Percentiles rank a stretch among this genome's conserved stretches.
Conservation (phyloP, 192 early-diverging fungal genomes). For the Geranomyces variabilis region DNA sequence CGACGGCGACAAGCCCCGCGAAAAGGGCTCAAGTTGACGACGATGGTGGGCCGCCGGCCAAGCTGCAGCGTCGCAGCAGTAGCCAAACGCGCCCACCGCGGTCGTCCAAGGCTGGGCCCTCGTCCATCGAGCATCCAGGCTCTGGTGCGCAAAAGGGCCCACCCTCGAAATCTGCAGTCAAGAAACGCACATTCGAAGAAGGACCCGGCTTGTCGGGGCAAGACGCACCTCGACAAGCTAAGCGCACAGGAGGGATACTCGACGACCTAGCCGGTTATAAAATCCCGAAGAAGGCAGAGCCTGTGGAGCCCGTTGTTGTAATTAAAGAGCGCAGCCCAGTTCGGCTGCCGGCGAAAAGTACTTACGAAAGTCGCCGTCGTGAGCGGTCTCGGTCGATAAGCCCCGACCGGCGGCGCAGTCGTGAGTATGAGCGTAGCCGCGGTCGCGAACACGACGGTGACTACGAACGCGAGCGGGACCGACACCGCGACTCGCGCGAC, state of each 20-base stretch:
- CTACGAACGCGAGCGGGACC: conserved; percentile 13
- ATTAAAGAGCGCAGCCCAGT: conserved; percentile 16
- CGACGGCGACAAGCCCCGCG: neutral
- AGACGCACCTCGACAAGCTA: neutral
- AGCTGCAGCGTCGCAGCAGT: neutral
- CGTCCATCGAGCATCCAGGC: neutral
- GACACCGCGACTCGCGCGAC: conserved; percentile 19
- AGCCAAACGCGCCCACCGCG: neutral
- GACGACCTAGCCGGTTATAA: neutral
- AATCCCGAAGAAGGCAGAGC: conserved; percentile 6
- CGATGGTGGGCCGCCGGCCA: neutral
- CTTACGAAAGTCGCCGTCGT: neutral
- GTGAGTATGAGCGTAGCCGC: neutral
- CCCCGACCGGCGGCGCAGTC: conserved; percentile 10
- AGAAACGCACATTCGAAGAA: conserved; percentile 8
- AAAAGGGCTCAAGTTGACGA: neutral
- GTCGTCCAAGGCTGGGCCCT: neutral
- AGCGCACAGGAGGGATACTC: neutral
- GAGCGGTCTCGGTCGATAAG: neutral
- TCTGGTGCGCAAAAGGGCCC: neutral
- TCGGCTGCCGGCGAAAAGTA: neutral
- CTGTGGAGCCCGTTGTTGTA: neutral
- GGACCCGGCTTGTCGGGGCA: neutral
- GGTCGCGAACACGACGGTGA: conserved; percentile 17
- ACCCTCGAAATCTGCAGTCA: neutral